Base-by-base conservation (phyloP, 441 rosid species). In the Adansonia rubrostipa region DNA sequence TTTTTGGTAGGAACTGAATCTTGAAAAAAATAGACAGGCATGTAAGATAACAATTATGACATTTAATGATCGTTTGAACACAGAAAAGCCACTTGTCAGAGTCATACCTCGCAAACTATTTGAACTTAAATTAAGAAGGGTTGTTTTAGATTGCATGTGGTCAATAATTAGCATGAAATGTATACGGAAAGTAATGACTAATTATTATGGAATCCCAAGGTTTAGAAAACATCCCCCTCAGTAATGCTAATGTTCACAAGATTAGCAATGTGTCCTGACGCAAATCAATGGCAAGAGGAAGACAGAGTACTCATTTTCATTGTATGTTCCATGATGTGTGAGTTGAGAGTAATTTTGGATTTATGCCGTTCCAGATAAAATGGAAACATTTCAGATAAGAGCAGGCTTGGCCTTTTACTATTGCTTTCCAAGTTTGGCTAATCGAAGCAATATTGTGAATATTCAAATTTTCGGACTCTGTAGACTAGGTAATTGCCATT, bases 121-220 rank as follows among this genome's bases (percentile, higher is more conserved):
- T 58, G 56, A 58, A 58, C 67, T 73, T 61, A 62, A 60, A 63
- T 14, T 48, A 74, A 13, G 78, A 69, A 69, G 58, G 15, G 33
- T 28, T 13, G 50, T 57, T 42, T 74, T 17, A 58, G 36, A 58
- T 44, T 60, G 58, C 56, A 45, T 40, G 42, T 44, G 51, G 40
- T 14, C 3, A 44, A 44, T 4, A 45, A 40, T 63, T 9, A 72
- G 63, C 15, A 72, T n/a, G 50, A 72, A 54, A 53, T 5, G 11
- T 54, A 10, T n/a, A 17, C 10, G 19, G 15, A 54, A 68, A 47
- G 63, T 36, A 56, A 72, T 72, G 62, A n/a, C 74, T 53, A 60
- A 73, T 58, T 44, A 62, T 74, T 51, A 24, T 74, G 22, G 58
- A 51, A 64, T 63, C 45, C 22, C 69, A 75, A 75, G 70, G 71